Percentiles rank a stretch among this genome's conserved stretches.
These are phyloP conservation scores for Neofusicoccum sp. DNA, from an alignment of 2,329 filamentous ascomycete species.

Conservation along the genomic window DNA sequence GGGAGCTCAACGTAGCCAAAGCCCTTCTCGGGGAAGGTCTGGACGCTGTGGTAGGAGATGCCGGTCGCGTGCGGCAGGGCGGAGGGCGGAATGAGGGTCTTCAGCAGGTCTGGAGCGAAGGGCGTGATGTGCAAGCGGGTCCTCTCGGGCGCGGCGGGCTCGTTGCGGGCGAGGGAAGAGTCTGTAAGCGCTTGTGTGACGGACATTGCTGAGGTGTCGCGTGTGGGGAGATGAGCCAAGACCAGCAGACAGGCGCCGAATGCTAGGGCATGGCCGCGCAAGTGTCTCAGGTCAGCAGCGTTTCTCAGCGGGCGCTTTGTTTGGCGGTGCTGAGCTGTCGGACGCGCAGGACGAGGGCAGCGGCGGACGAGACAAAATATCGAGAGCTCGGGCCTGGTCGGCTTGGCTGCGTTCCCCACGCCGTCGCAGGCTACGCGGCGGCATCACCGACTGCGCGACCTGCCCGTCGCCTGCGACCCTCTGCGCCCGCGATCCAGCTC, in stretches of 20 bases:
- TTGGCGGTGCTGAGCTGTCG: background rate
- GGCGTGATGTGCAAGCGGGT: constrained; percentile 80
- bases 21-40: constrained; percentile 84
- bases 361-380: constrained; percentile 1
- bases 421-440: constrained; percentile 14
- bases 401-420: constrained; percentile 5
- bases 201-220: constrained; percentile 12
- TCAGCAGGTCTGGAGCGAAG: constrained; percentile 71
- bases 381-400: constrained; percentile 6
- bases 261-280: constrained; percentile 1
- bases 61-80: constrained; percentile 67
- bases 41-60: constrained; percentile 81
- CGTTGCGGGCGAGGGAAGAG: constrained; percentile 2
- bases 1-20: constrained; percentile 92
- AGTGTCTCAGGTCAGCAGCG: constrained; percentile 5
- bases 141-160: background rate
- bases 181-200: constrained; percentile 20
- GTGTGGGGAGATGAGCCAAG: background rate
- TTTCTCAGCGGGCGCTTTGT: background rate
- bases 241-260: background rate
- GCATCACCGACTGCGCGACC: constrained; percentile 4
- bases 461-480: background rate
- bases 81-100: constrained; percentile 67
- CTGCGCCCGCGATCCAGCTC: background rate
- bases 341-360: background rate